These are phyloP conservation scores for Backusella liffmaniae DNA, from an alignment of 192 early-diverging fungal genomes.

Conservation along the genomic window DNA sequence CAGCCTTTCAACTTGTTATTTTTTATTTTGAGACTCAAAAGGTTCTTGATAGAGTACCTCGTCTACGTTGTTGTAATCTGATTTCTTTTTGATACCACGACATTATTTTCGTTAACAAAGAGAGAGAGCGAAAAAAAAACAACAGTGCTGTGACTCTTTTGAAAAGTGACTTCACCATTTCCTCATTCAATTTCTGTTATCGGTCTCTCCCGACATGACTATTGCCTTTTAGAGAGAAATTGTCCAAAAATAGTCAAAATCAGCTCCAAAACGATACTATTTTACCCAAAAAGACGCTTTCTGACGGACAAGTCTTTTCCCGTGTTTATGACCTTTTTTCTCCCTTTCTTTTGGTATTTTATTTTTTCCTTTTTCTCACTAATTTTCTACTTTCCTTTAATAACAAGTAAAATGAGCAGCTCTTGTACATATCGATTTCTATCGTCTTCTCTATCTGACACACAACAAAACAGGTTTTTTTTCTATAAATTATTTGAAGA, in stretches of 20 bases:
- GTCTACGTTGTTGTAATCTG: conserved; percentile 50
- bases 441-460: neutral
- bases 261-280: neutral
- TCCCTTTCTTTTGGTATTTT: neutral
- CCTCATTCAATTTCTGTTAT: neutral
- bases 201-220: neutral
- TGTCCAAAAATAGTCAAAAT: neutral
- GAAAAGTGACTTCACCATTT: neutral
- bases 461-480: neutral
- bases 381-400: neutral
- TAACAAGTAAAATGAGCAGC: neutral
- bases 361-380: neutral
- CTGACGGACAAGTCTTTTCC: neutral
- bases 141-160: neutral
- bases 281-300: neutral
- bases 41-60: conserved; percentile 26
- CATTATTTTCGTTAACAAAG: conserved; percentile 44
- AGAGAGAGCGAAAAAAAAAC: conserved; percentile 59
- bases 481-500: neutral
- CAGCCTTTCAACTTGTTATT: conserved; percentile 48
- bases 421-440: neutral
- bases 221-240: neutral
- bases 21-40: neutral
- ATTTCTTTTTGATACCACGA: conserved; percentile 70
- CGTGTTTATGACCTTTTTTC: neutral